Evolutionary conservation across 2,329 filamentous ascomycete genomes (phyloP), one percentile per base, ranked within the genome.

Genomic region (Talaromyces piceae): DNA sequence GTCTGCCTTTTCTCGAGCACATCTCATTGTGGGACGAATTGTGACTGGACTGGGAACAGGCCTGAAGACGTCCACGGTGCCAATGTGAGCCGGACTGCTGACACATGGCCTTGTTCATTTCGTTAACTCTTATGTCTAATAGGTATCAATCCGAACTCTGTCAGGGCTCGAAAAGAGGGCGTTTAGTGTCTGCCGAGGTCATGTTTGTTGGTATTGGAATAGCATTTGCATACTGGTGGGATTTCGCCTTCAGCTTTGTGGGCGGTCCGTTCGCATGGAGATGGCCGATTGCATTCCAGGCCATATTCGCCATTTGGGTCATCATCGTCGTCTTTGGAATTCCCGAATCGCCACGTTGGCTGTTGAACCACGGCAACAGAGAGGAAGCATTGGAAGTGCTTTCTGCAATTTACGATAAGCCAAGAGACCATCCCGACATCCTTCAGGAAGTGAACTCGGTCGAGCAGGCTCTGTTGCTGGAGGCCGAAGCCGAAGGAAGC

Each of bases 1-100:
- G 8, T 57, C 57, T 11, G 54, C 58, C 5, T 61, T 52, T 27
- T 49, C 53, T 1, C 51, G 58, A 2, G 53, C 59, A 16, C 61
- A 64, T 20, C 43, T 65, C 30, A 60, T 64, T 37, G 63, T 75
- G 18, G 73, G 73, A 12, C 66, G 73, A 25, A 67, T 72, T 43
- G 67, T 77, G 18, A 74, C 73, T 4, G 75, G 73, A 6, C 63
- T 77, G 54, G 72, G 73, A 2, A 74, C 74, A 53, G 75, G 75
- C 12, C 8, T 23, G n/a, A 13, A 30, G 9, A 44, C 26, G 6
- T 30, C 26, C 4, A 44, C 33, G n/a, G 16, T 50, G 7, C 22
- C 41, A 5, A 45, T 18, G 28, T 30, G 13, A 30, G 28, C 13
- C n/a, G n/a, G n/a, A n/a, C n/a, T n/a, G n/a, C n/a, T n/a, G n/a